Evolutionary conservation across 2,329 filamentous ascomycete genomes (phyloP), one percentile per base, ranked within the genome.

Genomic region (Colletotrichum sp.): DNA sequence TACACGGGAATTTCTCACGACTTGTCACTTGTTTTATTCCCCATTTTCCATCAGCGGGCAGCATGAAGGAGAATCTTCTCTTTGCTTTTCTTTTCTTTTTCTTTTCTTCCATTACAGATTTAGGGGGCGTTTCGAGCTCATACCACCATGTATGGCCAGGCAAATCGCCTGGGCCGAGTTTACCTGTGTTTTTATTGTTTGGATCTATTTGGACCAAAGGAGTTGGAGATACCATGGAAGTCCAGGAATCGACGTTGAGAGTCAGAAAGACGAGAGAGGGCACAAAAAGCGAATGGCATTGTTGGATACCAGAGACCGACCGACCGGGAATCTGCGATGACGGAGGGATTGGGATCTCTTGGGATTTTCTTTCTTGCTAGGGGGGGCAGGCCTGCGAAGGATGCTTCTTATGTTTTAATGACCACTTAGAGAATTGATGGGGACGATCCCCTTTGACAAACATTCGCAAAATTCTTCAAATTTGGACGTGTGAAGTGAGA

Each of bases 171-270:
- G 27, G 9, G 16, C 55, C n/a, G n/a, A 60, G 28, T 62, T 56
- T 52, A 22, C 7, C 27, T 70, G 22, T 66, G 27, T n/a, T 55
- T 55, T 66, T 43, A 61, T 61, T 48, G 15, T 36, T 13, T 52
- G 36, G 8, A 52, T 36, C 43, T 70, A 58, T 61, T 67, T 65
- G 30, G 70, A 55, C 30, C 58, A 56, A 61, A 36, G 73, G 73
- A 75, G 73, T 73, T 75, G 69, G 70, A 75, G 62, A 75, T 75
- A 75, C 73, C 73, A 75, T 67, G 73, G 64, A 64, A 68, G 62
- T 60, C 62, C 32, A 66, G 56, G 27, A 64, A 36, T 62, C 71
- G 55, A 75, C 62, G 62, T 62, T 52, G 48, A 66, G 39, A n/a
- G 25, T 12, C 18, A 60, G 8, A 56, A 55, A 67, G 15, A 32